phyloP scores from a whole-genome alignment of 345 rosid species.

The Capsella bursapastoris region DNA sequence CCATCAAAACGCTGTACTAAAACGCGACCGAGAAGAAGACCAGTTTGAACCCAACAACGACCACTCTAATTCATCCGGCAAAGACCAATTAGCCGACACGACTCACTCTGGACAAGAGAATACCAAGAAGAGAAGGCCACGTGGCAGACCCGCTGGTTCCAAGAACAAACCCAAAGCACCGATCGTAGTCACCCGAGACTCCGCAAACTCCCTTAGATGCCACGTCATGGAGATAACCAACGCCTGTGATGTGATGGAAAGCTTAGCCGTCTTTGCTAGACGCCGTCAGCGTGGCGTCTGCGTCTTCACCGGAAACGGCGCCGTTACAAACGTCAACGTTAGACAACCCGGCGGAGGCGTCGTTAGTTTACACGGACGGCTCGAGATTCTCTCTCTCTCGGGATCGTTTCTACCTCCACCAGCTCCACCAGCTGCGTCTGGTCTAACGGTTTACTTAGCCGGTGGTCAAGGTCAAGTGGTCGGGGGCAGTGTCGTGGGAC shows the following conservation, averaged over 20 bases:
- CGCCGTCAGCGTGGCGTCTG: constrained; percentile 80
- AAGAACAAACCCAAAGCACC: constrained; percentile 90
- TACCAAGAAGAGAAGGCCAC: constrained; percentile 54
- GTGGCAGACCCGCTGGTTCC: constrained; percentile 85
- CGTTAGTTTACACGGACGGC: constrained; percentile 74
- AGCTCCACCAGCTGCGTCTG: constrained; percentile 81
- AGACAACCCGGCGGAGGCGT: constrained; percentile 63
- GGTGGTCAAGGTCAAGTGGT: constrained; percentile 92
- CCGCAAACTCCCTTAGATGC: constrained; percentile 80
- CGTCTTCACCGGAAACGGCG: constrained; percentile 75
- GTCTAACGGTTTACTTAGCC: constrained; percentile 74
- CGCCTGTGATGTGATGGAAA: constrained; percentile 75
- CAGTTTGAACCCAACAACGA: constrained; percentile 34
- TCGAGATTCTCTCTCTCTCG: constrained; percentile 78
- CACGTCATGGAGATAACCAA: constrained; percentile 75
- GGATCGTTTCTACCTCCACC: constrained; percentile 91
- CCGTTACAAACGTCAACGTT: constrained; percentile 72
- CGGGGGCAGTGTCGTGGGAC: constrained; percentile 82
- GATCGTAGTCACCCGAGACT: constrained; percentile 77
- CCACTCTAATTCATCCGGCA: constrained; percentile 28
- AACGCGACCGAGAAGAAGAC: constrained; percentile 59
- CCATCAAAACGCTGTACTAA: constrained; percentile 50
- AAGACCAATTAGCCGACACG: constrained; percentile 33
- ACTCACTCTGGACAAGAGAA: constrained; percentile 34
- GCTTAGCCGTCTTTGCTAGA: constrained; percentile 69